phyloP scores from a whole-genome alignment of 1,284 basidiomycete genomes.

The Trametes versicolor region DNA sequence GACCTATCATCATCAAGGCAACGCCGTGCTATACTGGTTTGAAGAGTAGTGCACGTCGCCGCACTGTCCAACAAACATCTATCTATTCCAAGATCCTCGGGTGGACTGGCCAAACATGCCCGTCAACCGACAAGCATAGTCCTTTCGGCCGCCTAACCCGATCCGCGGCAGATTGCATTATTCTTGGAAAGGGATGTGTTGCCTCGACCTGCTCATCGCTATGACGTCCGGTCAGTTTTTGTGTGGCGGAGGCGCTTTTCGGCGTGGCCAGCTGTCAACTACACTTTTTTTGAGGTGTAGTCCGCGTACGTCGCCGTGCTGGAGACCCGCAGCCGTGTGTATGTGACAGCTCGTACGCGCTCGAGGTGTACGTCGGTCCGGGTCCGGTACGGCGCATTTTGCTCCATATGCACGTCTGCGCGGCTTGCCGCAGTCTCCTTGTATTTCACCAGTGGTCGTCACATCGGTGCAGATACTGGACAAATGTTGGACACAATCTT shows the following conservation, averaged over 20 bases:
- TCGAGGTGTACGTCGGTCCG: neutral
- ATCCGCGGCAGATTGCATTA: slow-evolving; percentile 15
- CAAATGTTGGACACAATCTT: slow-evolving; percentile 8
- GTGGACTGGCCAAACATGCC: slow-evolving; percentile 2
- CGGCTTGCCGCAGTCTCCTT: slow-evolving; percentile 6
- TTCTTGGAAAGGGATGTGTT: neutral
- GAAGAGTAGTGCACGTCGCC: slow-evolving; percentile 6
- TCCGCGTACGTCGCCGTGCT: neutral
- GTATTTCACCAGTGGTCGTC: neutral
- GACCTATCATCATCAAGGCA: neutral
- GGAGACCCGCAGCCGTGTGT: slow-evolving; percentile 8
- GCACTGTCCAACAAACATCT: slow-evolving; percentile 1
- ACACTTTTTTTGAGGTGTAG: neutral
- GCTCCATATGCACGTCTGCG: slow-evolving; percentile 20
- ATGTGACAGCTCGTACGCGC: slow-evolving; percentile 11
- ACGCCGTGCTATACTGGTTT: neutral
- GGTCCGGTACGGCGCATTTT: slow-evolving; percentile 22
- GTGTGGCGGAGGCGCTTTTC: slow-evolving; percentile 10
- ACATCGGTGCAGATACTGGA: neutral
- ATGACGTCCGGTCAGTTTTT: slow-evolving; percentile 5
- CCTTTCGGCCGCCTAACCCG: slow-evolving; percentile 1
- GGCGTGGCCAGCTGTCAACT: slow-evolving; percentile 12
- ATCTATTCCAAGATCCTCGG: slow-evolving; percentile 6
- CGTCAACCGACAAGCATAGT: neutral
- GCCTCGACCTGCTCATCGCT: neutral